Base-by-base conservation (phyloP, 106 monocot species). In the Agapanthus africanus region DNA sequence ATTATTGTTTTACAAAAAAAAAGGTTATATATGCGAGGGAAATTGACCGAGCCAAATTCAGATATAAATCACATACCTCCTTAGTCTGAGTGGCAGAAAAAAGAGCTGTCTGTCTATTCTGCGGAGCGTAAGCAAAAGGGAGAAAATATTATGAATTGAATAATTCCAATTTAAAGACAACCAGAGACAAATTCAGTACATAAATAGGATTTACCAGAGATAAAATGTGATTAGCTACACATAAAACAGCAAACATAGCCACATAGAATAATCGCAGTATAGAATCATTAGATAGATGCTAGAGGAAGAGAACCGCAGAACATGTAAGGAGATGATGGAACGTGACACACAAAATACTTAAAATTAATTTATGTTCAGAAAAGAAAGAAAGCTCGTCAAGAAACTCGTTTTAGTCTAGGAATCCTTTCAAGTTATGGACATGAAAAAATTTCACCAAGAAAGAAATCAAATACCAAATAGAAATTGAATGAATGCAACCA, bases 41-140 rank as follows among this genome's bases (percentile, higher is more conserved):
- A 38, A 59, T 50, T n/a, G n/a, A 69, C 19, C 5, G 54, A 26
- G 25, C 25, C 23, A 25, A 25, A 25, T 25, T 11, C 27, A 2
- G 54, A 34, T 37, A 39, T 28, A 66, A 64, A 37, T 14, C 21
- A 71, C 64, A 16, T 28, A 90, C 94, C 86, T 95, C 78, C 71
- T 88, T 80, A 15, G 91, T 91, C 54, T 95, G 95, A 40, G 95
- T 95, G 30, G 95, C 95, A 73, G 91, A 83, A 71, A 95, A 91
- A 39, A 95, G 83, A 49, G 88, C 85, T 15, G 95, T 95, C 68
- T 95, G 95, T 50, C 95, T 81, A 3, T 88, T 75, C 95, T 95
- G 84, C 75, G 76, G 11, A 51, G 32, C 11, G 41, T 41, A 16
- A 49, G 23, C 61, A 7, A 71, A 66, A 49, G 65, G 38, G 11